Evolutionary conservation across 2,329 filamentous ascomycete species (phyloP), one percentile per base, ranked within the genome.

Genomic region (Aspergillus fructus): DNA sequence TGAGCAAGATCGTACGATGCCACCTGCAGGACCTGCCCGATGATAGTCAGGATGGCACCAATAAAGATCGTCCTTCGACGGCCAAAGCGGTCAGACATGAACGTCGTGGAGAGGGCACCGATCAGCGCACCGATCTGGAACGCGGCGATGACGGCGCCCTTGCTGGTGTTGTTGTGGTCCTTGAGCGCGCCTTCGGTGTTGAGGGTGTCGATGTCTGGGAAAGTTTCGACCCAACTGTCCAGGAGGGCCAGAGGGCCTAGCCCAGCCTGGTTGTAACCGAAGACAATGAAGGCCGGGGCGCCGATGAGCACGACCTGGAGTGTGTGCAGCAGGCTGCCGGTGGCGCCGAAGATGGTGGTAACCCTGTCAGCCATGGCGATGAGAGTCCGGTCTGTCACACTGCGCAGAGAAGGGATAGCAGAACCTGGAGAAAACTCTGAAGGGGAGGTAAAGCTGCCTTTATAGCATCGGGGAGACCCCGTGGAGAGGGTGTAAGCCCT

Each of bases 181-280:
- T 64, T 62, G 3, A 56, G 27, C 0, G 41, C 59, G 5, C 66
- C 68, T 0, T 43, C 58, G 0, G 68, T 66, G 23, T 73, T 69
- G 12, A 75, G 69, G 4, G 82, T 78, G 66, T 85, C 80, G 60
- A 85, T 83, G 39, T 76, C 68, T 0, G 83, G 84, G 62, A 86
- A 86, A 15, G 76, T 72, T 2, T 71, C 65, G 2, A 85, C 76
- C 62, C 64, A 69, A 23, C 61, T 65, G 23, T 64, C 54, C 13
- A 69, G 27, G 9, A 30, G 27, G 59, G 63, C 60, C 27, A 69
- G 58, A 11, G 62, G 63, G 0, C 66, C 64, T 17, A 64, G 30
- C 4, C 64, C 66, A 3, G 67, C 62, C 47, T 68, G 66, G 47
- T 68, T 68, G 56, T 69, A 68, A 13, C 65, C 67, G 53, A 66